Base-by-base conservation (phyloP, 2,329 filamentous ascomycete species). In the Talaromyces amestolkiae region DNA sequence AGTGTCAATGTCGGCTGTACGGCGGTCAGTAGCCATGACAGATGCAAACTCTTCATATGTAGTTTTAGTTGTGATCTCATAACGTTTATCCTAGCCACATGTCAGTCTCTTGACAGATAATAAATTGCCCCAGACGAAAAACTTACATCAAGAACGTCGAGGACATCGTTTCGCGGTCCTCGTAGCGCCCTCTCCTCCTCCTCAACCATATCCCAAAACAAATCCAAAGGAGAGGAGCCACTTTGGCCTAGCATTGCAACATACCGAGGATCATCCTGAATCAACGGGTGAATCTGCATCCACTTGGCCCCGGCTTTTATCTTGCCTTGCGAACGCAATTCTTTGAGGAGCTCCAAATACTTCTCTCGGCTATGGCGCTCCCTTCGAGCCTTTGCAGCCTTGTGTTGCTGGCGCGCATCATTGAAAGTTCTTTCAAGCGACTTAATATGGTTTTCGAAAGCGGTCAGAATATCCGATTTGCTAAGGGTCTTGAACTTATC, bases 181-280 rank as follows among this genome's bases (percentile, higher is more conserved):
- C 93, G 89, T 58, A 97, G 82, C n/a, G 89, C 88, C 65, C 91
- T 88, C 74, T 99, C 94, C 77, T 98, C 93, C 76, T 97, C 93
- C 76, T 98, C 95, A 31, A 98, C 85, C 58, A 93, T 83, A 76
- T 99, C 95, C 92, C 94, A 97, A 81, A 99, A 98, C 7, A 99
- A 83, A 73, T 98, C 93, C 69, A 97, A 85, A 15, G 95, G 92
- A 4, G 87, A 91, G 4, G 93, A 97, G 64, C 94, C 93, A 66
- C 86, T 80, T 74, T 96, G 92, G 61, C 93, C 93, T 66, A 93
- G 85, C 83, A 97, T 92, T 69, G 87, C 88, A 71, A 83, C 85
- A 78, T 97, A 98, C 70, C 93, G 91, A 58, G 89, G 85, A 73
- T 99, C 95, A 64, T 91, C 83, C 71, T 91, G 86, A 70, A 99